Evolutionary conservation across 768 basidiomycete species (phyloP).

Genomic region (Lyophyllum shimeji): DNA sequence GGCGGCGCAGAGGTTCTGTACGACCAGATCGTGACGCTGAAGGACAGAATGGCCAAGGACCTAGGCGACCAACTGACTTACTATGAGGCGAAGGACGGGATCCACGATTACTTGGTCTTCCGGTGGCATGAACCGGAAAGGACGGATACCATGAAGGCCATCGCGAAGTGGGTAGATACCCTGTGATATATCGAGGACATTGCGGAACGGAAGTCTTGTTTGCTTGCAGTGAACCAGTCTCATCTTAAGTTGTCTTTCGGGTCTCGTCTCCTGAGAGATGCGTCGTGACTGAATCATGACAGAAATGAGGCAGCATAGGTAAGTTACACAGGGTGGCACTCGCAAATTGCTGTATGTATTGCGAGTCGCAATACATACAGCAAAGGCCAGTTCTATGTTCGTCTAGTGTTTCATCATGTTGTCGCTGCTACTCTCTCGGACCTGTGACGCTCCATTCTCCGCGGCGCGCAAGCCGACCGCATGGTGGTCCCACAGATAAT

Average conservation of each 20-base stretch:
- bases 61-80: constrained; percentile 48
- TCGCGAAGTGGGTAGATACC: constrained; percentile 48
- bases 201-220: neutral
- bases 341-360: too few species aligned
- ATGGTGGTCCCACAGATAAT: constrained; percentile 56
- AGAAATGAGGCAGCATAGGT: neutral
- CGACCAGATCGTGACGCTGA: constrained; percentile 46
- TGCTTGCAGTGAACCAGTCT: neutral
- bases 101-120: constrained; percentile 57
- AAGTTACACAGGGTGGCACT: too few species aligned
- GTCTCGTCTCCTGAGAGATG: too few species aligned
- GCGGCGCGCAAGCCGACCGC: constrained; percentile 35
- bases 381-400: neutral
- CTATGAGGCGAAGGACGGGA: constrained; percentile 47
- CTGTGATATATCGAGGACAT: neutral
- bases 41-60: constrained; percentile 46
- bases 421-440: neutral
- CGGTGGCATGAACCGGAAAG: constrained; percentile 54
- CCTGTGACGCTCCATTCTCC: constrained; percentile 31
- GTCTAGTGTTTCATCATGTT: neutral
- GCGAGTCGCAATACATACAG: neutral
- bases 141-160: constrained; percentile 42
- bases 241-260: neutral
- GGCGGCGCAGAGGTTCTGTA: constrained; percentile 59
- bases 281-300: neutral